Base-by-base conservation (phyloP, 352 stramenopile species). In the Peronosclerospora sorghi region DNA sequence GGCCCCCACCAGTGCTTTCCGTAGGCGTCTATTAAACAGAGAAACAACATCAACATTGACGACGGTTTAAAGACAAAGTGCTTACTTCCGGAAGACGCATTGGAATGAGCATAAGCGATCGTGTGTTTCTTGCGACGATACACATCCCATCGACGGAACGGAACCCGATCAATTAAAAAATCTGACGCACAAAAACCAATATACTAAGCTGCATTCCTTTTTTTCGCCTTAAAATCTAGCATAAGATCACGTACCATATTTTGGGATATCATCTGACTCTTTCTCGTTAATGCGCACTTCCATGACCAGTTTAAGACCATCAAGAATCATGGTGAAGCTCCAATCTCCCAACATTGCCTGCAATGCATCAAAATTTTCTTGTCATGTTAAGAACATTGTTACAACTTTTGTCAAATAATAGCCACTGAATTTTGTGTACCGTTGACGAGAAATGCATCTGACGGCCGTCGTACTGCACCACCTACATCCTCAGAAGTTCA, bases 261-360 rank as follows among this genome's bases (percentile, higher is more conserved):
- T 89, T 28, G 79, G 76, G n/a, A 86, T 63, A 3, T 88, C 74
- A 1, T 28, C 51, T 3, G 68, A 68, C 48, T 89, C 79, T 26
- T 86, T 50, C 35, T 92, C 79, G 38, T 89, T 88, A 44, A 92
- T 92, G 42, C 76, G 79, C 21, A 92, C 74, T 71, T 92, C 79
- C 36, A 92, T 78, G 14, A 69, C 68, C 18, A 66, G 46, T 51
- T 86, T 86, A 5, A 77, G 65, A 38, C 73, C 67, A 19, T 91
- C 79, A 21, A 91, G 49, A 46, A 88, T 67, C 66, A 88, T 86
- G 13, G 64, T 63, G 58, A 83, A 85, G 54, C 41, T 78, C 79
- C 76, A 92, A 36, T 88, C 74, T 5, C 76, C 77, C 38, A 78
- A 48, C 5, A 67, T 83, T 4, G 71, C 73, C 77, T 89, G 24